A percentile compares a stretch with the other conserved stretches of the same genome.
Conservation (phyloP, 2,329 filamentous ascomycete genomes). For the Ophiocordyceps australis region DNA sequence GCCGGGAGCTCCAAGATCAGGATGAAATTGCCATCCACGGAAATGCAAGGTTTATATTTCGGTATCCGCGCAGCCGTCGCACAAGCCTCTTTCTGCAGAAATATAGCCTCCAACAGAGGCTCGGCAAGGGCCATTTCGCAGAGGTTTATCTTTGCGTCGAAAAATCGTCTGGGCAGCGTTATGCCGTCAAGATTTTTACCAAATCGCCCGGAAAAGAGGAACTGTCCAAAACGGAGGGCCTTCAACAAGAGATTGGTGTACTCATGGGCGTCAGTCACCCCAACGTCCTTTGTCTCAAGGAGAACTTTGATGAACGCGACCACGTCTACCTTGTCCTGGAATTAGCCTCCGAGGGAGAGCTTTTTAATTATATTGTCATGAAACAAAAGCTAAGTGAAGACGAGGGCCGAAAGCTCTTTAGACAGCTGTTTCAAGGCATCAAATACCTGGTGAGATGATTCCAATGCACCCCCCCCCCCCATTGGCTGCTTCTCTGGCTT, state of each 20-base stretch:
- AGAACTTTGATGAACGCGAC: conserved; percentile 82
- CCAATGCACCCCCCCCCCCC: background rate
- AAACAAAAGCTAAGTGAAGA: conserved; percentile 75
- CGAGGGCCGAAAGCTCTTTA: conserved; percentile 73
- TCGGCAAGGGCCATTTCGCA: conserved; percentile 91
- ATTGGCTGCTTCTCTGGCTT: too few relatives aligned
- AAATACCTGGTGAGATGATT: conserved; percentile 66
- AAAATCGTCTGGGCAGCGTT: conserved; percentile 63
- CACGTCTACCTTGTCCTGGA: conserved; percentile 86
- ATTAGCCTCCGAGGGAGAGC: conserved; percentile 76
- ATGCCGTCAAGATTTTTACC: conserved; percentile 89
- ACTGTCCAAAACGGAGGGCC: conserved; percentile 61
- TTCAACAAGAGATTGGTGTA: conserved; percentile 92
- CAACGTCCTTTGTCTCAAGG: conserved; percentile 81
- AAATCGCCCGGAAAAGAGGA: conserved; percentile 71
- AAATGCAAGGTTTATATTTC: conserved; percentile 76
- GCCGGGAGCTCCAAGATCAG: conserved; percentile 70
- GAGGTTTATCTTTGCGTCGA: conserved; percentile 86
- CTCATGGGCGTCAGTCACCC: conserved; percentile 95
- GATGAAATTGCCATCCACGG: conserved; percentile 83
- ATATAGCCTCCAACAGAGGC: conserved; percentile 66
- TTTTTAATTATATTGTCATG: conserved; percentile 89
- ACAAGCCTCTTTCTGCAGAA: conserved; percentile 71
- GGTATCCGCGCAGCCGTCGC: conserved; percentile 61
- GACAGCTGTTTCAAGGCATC: conserved; percentile 80